phyloP scores from a whole-genome alignment of 805 yeast species.

The Candida quercuum region DNA sequence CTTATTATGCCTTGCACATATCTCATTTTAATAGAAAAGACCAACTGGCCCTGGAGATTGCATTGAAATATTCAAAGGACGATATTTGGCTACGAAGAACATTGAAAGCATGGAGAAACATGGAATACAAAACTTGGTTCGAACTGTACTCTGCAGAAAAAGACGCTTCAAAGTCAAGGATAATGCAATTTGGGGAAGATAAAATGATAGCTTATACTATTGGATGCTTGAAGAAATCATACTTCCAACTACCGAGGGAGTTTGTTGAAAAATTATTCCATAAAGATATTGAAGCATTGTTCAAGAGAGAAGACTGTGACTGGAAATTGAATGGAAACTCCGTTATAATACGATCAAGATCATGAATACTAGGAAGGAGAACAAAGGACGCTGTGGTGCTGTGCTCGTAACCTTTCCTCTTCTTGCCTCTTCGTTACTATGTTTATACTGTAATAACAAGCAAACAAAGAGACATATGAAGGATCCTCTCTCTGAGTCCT shows the following conservation, averaged over 20 bases:
- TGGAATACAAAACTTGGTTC: conserved; percentile 30
- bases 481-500: no score
- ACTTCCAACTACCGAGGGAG: conserved; percentile 27
- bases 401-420: not conserved
- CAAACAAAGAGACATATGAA: no score
- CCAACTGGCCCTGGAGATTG: conserved; percentile 12
- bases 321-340: conserved; percentile 12
- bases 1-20: conserved; percentile 40
- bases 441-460: no score
- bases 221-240: conserved; percentile 30
- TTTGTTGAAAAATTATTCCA: conserved; percentile 13
- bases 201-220: conserved; percentile 30
- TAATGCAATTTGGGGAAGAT: conserved; percentile 40
- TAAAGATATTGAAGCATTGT: conserved; percentile 3
- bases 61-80: conserved; percentile 24
- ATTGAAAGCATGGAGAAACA: conserved; percentile 26
- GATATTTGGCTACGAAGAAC: conserved; percentile 31
- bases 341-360: conserved; percentile 12
- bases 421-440: no score
- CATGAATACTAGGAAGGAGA: no score
- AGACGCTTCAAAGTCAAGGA: conserved; percentile 10
- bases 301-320: conserved; percentile 2
- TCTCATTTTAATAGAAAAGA: conserved; percentile 21
- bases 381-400: not conserved
- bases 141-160: conserved; percentile 16